phyloP scores from a whole-genome alignment of 371 early-diverging fungal species.

The Mucor indicus region DNA sequence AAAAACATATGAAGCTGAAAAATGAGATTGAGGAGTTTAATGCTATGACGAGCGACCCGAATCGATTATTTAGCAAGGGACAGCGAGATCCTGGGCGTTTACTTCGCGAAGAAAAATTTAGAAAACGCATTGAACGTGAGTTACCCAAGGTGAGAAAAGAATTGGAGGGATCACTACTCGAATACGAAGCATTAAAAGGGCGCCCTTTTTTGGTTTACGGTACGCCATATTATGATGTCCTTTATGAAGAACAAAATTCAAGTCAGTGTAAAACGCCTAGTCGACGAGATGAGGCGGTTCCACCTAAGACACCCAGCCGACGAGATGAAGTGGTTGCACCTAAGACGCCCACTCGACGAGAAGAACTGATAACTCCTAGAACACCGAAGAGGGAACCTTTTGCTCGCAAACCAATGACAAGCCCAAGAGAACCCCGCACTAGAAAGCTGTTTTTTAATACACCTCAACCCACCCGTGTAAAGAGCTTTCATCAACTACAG shows the following conservation, averaged over 20 bases:
- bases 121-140: constrained; percentile 39
- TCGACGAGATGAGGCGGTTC: too few species aligned
- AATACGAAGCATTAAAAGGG: constrained; percentile 32
- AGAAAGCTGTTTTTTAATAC: constrained; percentile 24
- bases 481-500: neutral
- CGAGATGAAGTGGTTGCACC: too few species aligned
- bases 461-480: constrained; percentile 29
- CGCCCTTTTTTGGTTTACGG: constrained; percentile 37
- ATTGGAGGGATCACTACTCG: constrained; percentile 33
- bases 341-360: too few species aligned
- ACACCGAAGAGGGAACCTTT: constrained; percentile 14
- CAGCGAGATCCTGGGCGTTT: constrained; percentile 48
- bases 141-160: constrained; percentile 41
- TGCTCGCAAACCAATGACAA: constrained; percentile 16
- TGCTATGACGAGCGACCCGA: constrained; percentile 42
- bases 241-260: too few species aligned
- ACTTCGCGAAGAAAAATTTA: constrained; percentile 44
- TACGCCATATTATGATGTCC: constrained; percentile 29
- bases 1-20: constrained; percentile 37
- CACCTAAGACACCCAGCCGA: too few species aligned
- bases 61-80: constrained; percentile 43
- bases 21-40: constrained; percentile 42
- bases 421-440: constrained; percentile 6
- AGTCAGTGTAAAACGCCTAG: too few species aligned
- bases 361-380: constrained; percentile 1